A percentile compares a stretch with the other conserved stretches of the same genome.
phyloP scores from a whole-genome alignment of 1,139 yeast genomes.

The Kodamaea arcana region DNA sequence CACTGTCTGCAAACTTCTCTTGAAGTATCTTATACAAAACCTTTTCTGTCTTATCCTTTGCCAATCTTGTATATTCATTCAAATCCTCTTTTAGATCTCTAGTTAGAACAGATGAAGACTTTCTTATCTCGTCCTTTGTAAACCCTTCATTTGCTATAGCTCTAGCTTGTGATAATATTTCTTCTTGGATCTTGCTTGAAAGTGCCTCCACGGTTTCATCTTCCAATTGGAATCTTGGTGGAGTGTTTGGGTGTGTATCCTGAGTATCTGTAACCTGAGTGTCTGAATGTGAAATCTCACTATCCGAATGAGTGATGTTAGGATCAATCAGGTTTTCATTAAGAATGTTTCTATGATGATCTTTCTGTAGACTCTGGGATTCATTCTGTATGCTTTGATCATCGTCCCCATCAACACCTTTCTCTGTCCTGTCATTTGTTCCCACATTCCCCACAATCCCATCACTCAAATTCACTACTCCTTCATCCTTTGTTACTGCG shows the following conservation, averaged over 20 bases:
- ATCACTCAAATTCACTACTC: no score
- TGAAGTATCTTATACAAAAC: slow-evolving; percentile 27
- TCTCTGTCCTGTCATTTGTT: neutral
- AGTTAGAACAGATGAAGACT: slow-evolving; percentile 9
- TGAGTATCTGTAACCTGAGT: no score
- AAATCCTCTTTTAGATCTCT: slow-evolving; percentile 32
- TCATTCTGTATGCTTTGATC: no score
- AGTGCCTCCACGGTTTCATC: slow-evolving; percentile 28
- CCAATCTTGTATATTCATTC: slow-evolving; percentile 22
- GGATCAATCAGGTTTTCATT: no score
- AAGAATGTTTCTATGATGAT: no score
- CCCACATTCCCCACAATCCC: neutral
- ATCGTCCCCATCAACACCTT: slow-evolving; percentile 1
- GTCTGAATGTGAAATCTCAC: no score
- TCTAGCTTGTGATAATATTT: slow-evolving; percentile 17
- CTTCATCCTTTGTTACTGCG: neutral
- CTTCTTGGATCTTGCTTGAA: slow-evolving; percentile 22
- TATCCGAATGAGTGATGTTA: no score
- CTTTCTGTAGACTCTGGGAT: no score
- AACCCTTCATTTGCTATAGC: slow-evolving; percentile 12
- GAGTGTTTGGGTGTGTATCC: no score
- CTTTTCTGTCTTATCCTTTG: slow-evolving; percentile 25
- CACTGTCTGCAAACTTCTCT: slow-evolving; percentile 17
- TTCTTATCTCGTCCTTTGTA: slow-evolving; percentile 6
- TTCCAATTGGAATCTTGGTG: slow-evolving; percentile 7